A percentile compares a stretch with the other conserved stretches of the same genome.
Conservation (phyloP, 2,329 filamentous ascomycete species). For the Fusarium nematophilum region DNA sequence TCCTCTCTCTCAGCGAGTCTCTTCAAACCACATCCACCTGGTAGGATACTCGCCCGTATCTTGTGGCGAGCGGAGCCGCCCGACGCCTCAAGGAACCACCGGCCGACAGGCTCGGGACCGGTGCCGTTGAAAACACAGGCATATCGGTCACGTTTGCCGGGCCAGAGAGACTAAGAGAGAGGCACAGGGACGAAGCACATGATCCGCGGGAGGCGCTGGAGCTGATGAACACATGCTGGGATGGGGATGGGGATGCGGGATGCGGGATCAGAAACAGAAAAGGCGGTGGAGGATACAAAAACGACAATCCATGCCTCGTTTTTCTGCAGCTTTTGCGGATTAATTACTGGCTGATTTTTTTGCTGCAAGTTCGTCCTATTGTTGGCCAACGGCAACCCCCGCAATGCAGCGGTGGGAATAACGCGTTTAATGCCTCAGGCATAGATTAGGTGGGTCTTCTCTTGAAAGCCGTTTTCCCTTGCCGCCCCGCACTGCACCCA, state of each 20-base stretch:
- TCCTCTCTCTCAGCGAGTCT: conserved; percentile 5
- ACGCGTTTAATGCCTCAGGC: conserved; percentile 24
- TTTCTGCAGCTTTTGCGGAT: conserved; percentile 11
- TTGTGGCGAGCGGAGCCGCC: conserved; percentile 17
- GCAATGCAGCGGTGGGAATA: conserved; percentile 20
- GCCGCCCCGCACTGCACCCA: no score
- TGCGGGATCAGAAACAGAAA: no score
- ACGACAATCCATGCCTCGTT: conserved; percentile 20
- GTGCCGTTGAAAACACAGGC: no score
- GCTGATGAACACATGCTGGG: conserved; percentile 19
- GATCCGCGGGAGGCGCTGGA: conserved; percentile 32
- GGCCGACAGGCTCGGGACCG: background rate
- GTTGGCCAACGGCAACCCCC: conserved; percentile 17
- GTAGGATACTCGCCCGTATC: background rate
- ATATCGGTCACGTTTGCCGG: no score
- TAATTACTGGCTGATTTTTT: conserved; percentile 9
- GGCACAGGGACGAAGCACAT: conserved; percentile 32
- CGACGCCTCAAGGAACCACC: conserved; percentile 12
- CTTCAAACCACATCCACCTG: no score
- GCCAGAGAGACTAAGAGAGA: no score
- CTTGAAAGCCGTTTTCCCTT: background rate
- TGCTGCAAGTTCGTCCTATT: conserved; percentile 13
- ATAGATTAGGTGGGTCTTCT: background rate
- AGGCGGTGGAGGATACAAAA: conserved; percentile 33
- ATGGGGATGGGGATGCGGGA: no score